phyloP scores from a whole-genome alignment of 202 grass and related monocot genomes.

The Schoenoplectus triqueter region DNA sequence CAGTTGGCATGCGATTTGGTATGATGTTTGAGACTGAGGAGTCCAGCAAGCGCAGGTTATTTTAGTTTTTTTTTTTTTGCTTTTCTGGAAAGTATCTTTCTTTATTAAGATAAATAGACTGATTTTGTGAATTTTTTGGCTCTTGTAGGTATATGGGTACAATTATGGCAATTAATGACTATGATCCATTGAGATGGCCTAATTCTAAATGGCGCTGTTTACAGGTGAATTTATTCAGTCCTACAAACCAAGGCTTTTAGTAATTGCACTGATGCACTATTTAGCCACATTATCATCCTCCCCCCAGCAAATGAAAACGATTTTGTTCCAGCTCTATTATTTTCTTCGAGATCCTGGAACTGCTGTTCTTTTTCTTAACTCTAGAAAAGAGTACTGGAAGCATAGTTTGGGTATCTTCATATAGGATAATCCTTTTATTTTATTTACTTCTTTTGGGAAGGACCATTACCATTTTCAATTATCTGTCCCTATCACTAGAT shows the following conservation, averaged over 20 bases:
- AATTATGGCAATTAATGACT: conserved; percentile 74
- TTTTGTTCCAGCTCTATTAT: neutral
- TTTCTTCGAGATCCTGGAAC: conserved; percentile 14
- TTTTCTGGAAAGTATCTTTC: conserved; percentile 47
- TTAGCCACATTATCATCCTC: neutral
- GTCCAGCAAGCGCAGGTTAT: conserved; percentile 80
- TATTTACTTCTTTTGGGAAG: neutral
- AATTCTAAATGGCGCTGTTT: conserved; percentile 98
- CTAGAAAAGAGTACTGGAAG: neutral
- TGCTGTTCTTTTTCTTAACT: neutral
- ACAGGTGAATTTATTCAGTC: conserved; percentile 52
- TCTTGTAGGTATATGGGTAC: conserved; percentile 79
- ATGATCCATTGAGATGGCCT: conserved; percentile 91
- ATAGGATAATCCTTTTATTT: neutral
- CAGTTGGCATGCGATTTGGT: conserved; percentile 88
- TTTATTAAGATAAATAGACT: neutral
- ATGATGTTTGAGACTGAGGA: conserved; percentile 99
- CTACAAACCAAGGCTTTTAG: neutral
- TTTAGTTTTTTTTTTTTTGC: conserved; percentile 36
- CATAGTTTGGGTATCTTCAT: neutral
- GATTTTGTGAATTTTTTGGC: neutral
- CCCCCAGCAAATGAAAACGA: no score
- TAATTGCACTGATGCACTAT: neutral
- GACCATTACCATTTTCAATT: neutral
- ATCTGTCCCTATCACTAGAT: neutral